Percentiles rank a stretch among this genome's conserved stretches.
These are phyloP conservation scores for Paramecium pentaurelia DNA, from an alignment of 73 alveolate species.

Conservation along the genomic window DNA sequence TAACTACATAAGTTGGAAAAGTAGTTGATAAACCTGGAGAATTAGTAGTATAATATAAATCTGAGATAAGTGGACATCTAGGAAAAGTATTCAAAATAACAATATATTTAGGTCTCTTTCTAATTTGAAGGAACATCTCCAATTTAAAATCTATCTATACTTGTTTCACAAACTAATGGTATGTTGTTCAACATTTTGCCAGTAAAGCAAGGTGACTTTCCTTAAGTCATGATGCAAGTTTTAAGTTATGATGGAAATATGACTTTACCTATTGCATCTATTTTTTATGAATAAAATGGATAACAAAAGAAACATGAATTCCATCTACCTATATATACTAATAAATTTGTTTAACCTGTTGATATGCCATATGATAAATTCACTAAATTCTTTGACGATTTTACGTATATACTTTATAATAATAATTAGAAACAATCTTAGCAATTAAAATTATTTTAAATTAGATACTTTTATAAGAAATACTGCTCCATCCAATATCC, in stretches of 20 bases:
- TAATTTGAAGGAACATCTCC: not conserved
- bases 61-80: conserved; percentile 39
- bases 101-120: not conserved
- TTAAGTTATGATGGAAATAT: conserved; percentile 45
- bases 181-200: conserved; percentile 52
- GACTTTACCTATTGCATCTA: not conserved
- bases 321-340: conserved; percentile 40
- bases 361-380: conserved; percentile 54
- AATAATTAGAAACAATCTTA: not conserved
- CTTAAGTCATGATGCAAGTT: conserved; percentile 61
- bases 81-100: conserved; percentile 33
- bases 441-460: conserved; percentile 32
- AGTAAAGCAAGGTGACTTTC: conserved; percentile 49
- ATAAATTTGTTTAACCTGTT: conserved; percentile 33
- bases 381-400: conserved; percentile 48
- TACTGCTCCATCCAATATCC: conserved; percentile 33
- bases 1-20: conserved; percentile 26
- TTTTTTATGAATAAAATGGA: conserved; percentile 54
- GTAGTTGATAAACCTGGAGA: conserved; percentile 14
- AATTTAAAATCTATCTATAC: not conserved
- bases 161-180: conserved; percentile 31
- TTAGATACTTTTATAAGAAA: conserved; percentile 58
- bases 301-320: conserved; percentile 40
- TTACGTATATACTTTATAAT: not conserved
- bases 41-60: conserved; percentile 32